Conservation (phyloP, 2,329 filamentous ascomycete species). For the Alternaria consortialis region DNA sequence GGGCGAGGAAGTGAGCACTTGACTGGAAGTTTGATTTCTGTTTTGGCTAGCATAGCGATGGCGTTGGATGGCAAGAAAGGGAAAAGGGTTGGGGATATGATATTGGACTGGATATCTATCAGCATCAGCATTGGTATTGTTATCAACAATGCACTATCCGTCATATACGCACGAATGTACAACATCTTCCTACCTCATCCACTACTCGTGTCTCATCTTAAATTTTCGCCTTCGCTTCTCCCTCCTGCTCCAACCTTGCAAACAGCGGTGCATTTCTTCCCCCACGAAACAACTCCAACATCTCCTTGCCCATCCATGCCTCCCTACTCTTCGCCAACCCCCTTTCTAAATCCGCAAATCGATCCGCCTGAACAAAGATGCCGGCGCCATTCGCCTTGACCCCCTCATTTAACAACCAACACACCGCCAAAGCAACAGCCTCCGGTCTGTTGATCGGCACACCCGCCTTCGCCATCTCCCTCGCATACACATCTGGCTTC, state of each 20-base stretch:
- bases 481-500: slow-evolving; percentile 52
- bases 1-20: slow-evolving; percentile 40
- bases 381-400: slow-evolving; percentile 57
- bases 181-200: background rate
- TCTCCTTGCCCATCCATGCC: slow-evolving; percentile 61
- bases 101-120: background rate
- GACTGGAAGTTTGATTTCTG: background rate
- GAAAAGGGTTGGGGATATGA: background rate
- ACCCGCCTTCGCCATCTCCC: slow-evolving; percentile 54
- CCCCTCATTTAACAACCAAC: slow-evolving; percentile 56
- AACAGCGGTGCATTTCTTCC: slow-evolving; percentile 51
- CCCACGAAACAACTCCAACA: slow-evolving; percentile 59
- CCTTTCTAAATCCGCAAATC: slow-evolving; percentile 56
- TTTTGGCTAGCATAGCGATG: slow-evolving; percentile 27
- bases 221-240: slow-evolving; percentile 31
- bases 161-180: slow-evolving; percentile 1
- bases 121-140: background rate
- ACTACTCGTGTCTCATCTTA: slow-evolving; percentile 1
- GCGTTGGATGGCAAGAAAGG: slow-evolving; percentile 13
- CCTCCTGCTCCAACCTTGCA: slow-evolving; percentile 33
- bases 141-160: background rate
- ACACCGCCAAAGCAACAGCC: slow-evolving; percentile 56
- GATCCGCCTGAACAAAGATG: slow-evolving; percentile 57
- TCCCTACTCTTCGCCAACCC: slow-evolving; percentile 57
- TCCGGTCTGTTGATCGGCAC: slow-evolving; percentile 60